These are phyloP conservation scores for Quercus variabilis DNA, from an alignment of 306 rosid species.

Conservation along the genomic window DNA sequence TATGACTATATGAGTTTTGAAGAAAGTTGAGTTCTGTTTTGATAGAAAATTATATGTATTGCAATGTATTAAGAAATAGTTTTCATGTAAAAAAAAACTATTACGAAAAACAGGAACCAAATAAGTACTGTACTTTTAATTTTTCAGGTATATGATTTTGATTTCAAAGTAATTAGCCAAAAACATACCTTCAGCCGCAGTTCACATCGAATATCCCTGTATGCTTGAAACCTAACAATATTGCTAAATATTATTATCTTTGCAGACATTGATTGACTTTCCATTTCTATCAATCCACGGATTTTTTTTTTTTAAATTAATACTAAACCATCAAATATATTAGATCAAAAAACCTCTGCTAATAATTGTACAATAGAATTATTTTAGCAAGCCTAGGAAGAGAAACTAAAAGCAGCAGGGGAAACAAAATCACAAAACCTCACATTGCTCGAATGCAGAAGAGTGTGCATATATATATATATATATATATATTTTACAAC, in stretches of 20 bases:
- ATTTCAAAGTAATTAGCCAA: too few relatives aligned
- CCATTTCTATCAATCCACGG: background rate
- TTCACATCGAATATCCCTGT: background rate
- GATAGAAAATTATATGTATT: too few relatives aligned
- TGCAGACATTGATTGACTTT: too few relatives aligned
- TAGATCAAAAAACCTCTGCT: background rate
- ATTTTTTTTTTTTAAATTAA: background rate
- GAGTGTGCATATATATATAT: background rate
- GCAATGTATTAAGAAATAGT: too few relatives aligned
- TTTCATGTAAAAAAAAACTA: too few relatives aligned
- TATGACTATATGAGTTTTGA: too few relatives aligned
- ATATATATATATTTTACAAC: background rate
- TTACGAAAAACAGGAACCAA: too few relatives aligned
- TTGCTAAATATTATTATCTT: too few relatives aligned
- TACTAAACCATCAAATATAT: background rate
- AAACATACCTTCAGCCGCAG: constrained; percentile 31
- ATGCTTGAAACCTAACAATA: too few relatives aligned
- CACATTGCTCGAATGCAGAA: background rate
- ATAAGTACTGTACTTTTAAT: too few relatives aligned
- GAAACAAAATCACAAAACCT: constrained; percentile 14
- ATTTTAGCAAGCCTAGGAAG: background rate
- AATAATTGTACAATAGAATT: constrained; percentile 1
- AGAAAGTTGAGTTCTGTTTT: too few relatives aligned
- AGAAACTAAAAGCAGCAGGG: background rate
- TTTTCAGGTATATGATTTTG: too few relatives aligned